phyloP scores from a whole-genome alignment of 2,329 filamentous ascomycete species.

The Ceratocystis destructans region DNA sequence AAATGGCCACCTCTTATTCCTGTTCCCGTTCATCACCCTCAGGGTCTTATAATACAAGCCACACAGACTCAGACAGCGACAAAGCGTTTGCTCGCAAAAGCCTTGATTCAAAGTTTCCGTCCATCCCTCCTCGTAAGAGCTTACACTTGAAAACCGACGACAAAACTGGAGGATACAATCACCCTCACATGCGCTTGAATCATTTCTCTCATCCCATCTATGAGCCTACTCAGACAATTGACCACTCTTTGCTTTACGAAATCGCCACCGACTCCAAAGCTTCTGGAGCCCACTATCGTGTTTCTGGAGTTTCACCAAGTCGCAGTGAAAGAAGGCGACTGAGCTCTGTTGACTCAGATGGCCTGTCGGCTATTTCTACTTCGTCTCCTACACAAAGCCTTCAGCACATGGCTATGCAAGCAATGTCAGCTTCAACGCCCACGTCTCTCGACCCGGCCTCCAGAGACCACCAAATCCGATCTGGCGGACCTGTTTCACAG shows the following conservation, averaged over 20 bases:
- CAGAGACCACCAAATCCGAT: background rate
- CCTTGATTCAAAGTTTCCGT: constrained; percentile 1
- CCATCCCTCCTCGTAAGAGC: background rate
- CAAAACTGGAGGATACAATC: background rate
- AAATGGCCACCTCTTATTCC: constrained; percentile 15
- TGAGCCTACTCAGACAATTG: constrained; percentile 2
- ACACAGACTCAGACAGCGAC: constrained; percentile 17
- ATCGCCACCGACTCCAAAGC: background rate
- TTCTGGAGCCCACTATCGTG: background rate
- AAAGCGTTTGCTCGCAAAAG: constrained; percentile 15
- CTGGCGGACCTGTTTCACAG: background rate
- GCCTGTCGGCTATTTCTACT: constrained; percentile 3
- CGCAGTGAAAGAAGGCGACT: constrained; percentile 8
- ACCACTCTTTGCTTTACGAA: constrained; percentile 4
- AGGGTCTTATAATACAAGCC: constrained; percentile 10
- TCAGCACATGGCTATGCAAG: constrained; percentile 12
- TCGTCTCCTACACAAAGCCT: constrained; percentile 6
- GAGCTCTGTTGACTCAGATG: constrained; percentile 12
- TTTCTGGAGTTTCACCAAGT: constrained; percentile 5
- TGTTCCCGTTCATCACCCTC: constrained; percentile 11
- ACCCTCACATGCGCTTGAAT: background rate
- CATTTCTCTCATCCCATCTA: constrained; percentile 9
- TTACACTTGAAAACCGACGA: background rate
- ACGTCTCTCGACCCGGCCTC: background rate
- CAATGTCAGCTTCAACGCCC: constrained; percentile 11